Evolutionary conservation across 164 flowering plant species (phyloP).

Genomic region (Tinospora cordifolia): DNA sequence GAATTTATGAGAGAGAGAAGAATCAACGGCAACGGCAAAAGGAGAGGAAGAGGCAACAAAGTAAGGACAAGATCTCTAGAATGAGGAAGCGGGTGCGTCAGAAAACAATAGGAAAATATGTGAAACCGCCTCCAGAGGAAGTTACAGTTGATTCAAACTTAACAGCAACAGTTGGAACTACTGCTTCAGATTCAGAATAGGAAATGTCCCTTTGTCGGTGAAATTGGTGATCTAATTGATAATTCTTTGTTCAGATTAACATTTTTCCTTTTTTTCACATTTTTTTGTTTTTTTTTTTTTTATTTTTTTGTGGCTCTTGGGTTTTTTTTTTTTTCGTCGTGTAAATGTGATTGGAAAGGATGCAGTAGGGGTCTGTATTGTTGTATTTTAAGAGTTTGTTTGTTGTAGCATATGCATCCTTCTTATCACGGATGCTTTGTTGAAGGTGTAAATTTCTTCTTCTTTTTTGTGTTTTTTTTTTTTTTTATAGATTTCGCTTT

Average conservation of each 20-base stretch:
- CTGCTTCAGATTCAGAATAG: constrained; percentile 3
- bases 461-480: no score
- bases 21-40: constrained; percentile 41
- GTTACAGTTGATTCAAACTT: constrained; percentile 28
- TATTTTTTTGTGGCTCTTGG: neutral
- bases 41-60: constrained; percentile 55
- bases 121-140: constrained; percentile 71
- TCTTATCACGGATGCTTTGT: constrained; percentile 19
- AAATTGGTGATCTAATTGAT: constrained; percentile 18
- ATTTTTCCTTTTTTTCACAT: constrained; percentile 8
- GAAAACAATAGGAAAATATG: constrained; percentile 69
- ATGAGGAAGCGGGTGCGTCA: constrained; percentile 52
- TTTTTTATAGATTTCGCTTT: constrained; percentile 3
- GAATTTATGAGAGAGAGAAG: constrained; percentile 71
- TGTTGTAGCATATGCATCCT: constrained; percentile 33
- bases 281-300: constrained; percentile 5
- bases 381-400: constrained; percentile 17
- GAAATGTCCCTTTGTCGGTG: constrained; percentile 2
- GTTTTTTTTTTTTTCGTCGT: neutral
- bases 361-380: constrained; percentile 21
- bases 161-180: constrained; percentile 16
- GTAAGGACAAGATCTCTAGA: constrained; percentile 57
- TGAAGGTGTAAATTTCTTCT: constrained; percentile 29
- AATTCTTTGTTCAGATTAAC: constrained; percentile 18
- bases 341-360: constrained; percentile 20